These are phyloP conservation scores for Nannizziopsis barbatae DNA, from an alignment of 2,329 filamentous ascomycete species.

Conservation along the genomic window DNA sequence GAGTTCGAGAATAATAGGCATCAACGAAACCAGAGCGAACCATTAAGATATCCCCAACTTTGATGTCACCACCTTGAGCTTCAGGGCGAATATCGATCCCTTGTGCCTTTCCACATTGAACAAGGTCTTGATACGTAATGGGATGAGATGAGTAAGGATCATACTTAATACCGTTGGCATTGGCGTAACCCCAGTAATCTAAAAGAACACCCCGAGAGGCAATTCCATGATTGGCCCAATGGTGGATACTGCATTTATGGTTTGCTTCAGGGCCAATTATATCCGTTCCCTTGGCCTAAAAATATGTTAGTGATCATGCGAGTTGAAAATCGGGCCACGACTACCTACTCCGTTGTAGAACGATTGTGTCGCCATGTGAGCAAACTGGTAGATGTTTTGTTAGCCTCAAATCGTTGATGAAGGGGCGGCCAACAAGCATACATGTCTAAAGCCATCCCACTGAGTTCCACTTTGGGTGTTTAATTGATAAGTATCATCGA, in stretches of 20 bases:
- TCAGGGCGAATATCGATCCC: conserved; percentile 50
- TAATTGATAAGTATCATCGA: conserved; percentile 37
- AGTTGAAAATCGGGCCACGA: background rate
- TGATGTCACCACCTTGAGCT: conserved; percentile 44
- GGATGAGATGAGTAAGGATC: conserved; percentile 44
- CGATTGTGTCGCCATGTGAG: conserved; percentile 27
- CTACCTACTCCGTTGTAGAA: conserved; percentile 34
- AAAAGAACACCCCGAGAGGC: conserved; percentile 35
- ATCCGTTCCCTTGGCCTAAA: conserved; percentile 27
- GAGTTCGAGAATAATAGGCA: conserved; percentile 41
- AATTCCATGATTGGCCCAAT: conserved; percentile 34
- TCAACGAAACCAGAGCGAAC: conserved; percentile 54
- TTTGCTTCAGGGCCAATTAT: conserved; percentile 27
- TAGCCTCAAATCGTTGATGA: background rate
- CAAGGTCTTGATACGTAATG: conserved; percentile 46
- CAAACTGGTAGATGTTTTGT: conserved; percentile 23
- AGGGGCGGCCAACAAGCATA: conserved; percentile 16
- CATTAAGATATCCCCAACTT: conserved; percentile 54
- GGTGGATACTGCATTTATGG: conserved; percentile 34
- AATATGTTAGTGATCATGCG: background rate
- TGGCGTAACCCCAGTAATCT: conserved; percentile 38
- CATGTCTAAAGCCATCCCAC: conserved; percentile 43
- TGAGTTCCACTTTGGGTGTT: conserved; percentile 42
- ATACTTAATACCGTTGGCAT: conserved; percentile 41
- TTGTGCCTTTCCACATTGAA: conserved; percentile 48